These are phyloP conservation scores for Maudiozyma turicensis DNA, from an alignment of 805 yeast genomes.

Conservation along the genomic window DNA sequence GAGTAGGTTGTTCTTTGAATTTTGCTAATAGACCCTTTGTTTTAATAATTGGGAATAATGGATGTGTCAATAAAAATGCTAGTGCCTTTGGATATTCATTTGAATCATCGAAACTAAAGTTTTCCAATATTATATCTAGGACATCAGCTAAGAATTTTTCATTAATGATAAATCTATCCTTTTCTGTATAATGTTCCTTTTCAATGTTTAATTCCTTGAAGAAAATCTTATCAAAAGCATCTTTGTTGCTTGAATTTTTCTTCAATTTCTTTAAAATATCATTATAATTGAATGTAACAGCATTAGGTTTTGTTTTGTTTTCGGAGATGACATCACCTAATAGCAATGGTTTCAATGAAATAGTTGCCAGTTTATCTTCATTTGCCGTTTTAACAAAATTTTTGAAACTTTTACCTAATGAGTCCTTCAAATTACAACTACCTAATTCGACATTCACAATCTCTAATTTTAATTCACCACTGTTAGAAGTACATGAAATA, in stretches of 20 bases:
- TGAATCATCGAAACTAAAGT: conserved; percentile 6
- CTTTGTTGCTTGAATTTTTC: conserved; percentile 11
- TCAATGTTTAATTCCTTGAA: conserved; percentile 27
- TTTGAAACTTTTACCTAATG: conserved; percentile 50
- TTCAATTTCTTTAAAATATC: conserved; percentile 21
- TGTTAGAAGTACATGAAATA: conserved; percentile 4
- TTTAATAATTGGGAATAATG: conserved; percentile 60
- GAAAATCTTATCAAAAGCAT: conserved; percentile 27
- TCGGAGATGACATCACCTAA: conserved; percentile 6
- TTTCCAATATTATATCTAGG: conserved; percentile 34
- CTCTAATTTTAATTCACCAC: conserved; percentile 16
- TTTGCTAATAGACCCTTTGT: conserved; percentile 45
- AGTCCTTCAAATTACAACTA: conserved; percentile 55
- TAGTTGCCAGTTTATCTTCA: neutral
- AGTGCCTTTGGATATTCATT: conserved; percentile 46
- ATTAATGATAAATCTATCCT: conserved; percentile 53
- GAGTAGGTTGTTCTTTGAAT: conserved; percentile 47
- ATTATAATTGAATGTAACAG: conserved; percentile 14
- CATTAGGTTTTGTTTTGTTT: conserved; percentile 4
- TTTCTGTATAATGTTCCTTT: conserved; percentile 49
- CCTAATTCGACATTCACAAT: conserved; percentile 46
- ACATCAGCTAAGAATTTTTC: conserved; percentile 41
- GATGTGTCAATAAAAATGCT: conserved; percentile 76
- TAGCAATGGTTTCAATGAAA: conserved; percentile 22
- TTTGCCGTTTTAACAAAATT: conserved; percentile 1